These are phyloP conservation scores for Rutstroemia sydowiana DNA, from an alignment of 2,329 filamentous ascomycete genomes.

Conservation along the genomic window DNA sequence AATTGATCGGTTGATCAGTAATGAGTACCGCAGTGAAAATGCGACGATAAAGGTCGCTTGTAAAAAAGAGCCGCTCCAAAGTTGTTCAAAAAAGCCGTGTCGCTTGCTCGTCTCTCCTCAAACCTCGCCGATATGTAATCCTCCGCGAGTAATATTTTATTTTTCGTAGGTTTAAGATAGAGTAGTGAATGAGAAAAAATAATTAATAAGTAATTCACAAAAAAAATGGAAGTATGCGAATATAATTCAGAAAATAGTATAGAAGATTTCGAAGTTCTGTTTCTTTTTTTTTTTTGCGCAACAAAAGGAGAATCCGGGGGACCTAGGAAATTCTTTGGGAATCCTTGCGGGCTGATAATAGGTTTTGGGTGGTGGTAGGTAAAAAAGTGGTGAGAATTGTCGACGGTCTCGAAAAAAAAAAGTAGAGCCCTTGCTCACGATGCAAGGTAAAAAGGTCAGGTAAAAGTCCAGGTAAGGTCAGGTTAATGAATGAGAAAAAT, in stretches of 20 bases:
- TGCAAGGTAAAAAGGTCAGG: too few relatives aligned
- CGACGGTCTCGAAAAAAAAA: too few relatives aligned
- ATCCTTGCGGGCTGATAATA: conserved; percentile 14
- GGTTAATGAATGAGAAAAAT: too few relatives aligned
- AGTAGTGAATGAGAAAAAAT: not conserved
- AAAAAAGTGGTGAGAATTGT: too few relatives aligned
- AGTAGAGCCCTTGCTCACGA: too few relatives aligned
- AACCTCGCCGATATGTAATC: conserved; percentile 14
- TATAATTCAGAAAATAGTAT: not conserved
- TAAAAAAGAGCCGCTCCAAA: conserved; percentile 14
- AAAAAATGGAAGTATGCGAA: not conserved
- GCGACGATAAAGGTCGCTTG: conserved; percentile 15
- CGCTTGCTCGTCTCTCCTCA: conserved; percentile 16
- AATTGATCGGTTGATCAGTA: not conserved
- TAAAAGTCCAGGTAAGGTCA: too few relatives aligned
- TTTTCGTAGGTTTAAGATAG: too few relatives aligned
- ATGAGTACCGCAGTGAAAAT: conserved; percentile 14
- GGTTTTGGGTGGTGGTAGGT: too few relatives aligned
- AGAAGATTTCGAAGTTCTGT: not conserved
- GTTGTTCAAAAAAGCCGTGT: conserved; percentile 6
- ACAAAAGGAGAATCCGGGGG: conserved; percentile 10
- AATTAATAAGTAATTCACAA: not conserved
- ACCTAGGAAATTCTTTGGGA: too few relatives aligned
- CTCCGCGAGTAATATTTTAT: too few relatives aligned
- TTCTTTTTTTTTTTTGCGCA: conserved; percentile 1